Conservation (phyloP, 352 stramenopile species). For the Phytophthora pseudosyringae region DNA sequence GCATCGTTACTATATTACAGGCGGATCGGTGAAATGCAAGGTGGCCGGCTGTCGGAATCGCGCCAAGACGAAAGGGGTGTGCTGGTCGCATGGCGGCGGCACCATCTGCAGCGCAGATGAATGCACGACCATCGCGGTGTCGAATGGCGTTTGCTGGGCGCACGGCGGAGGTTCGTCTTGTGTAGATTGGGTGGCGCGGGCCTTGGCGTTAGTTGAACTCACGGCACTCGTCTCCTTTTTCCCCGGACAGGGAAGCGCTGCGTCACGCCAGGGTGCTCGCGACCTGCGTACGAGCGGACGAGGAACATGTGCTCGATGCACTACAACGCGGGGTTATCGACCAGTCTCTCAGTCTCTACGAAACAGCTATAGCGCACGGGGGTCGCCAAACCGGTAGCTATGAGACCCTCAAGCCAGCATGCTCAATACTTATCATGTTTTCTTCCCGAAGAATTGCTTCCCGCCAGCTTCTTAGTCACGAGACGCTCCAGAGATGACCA, state of each 20-base stretch:
- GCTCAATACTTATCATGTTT: conserved; percentile 13
- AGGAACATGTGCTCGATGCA: conserved; percentile 64
- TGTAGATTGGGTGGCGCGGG: not conserved
- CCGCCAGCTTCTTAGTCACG: conserved; percentile 2
- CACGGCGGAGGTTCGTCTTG: conserved; percentile 68
- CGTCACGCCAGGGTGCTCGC: conserved; percentile 37
- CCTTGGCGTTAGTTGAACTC: not conserved
- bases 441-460: conserved; percentile 11
- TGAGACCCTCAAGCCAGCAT: not conserved
- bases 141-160: conserved; percentile 66
- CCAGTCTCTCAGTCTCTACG: conserved; percentile 6
- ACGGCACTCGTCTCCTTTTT: not conserved
- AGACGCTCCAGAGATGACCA: conserved; percentile 6
- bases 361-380: conserved; percentile 3
- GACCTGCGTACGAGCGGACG: conserved; percentile 68
- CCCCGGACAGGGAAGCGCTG: conserved; percentile 48
- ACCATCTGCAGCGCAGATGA: conserved; percentile 44
- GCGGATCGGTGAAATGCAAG: conserved; percentile 63
- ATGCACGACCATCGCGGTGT: conserved; percentile 56
- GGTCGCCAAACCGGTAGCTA: not conserved
- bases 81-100: conserved; percentile 65
- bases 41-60: conserved; percentile 52
- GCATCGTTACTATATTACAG: not conserved
- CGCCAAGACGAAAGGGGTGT: conserved; percentile 64
- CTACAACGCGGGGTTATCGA: conserved; percentile 29